Evolutionary conservation across 345 rosid species (phyloP), one percentile per base, ranked within the genome.

Genomic region (Eucalyptus coolabah): DNA sequence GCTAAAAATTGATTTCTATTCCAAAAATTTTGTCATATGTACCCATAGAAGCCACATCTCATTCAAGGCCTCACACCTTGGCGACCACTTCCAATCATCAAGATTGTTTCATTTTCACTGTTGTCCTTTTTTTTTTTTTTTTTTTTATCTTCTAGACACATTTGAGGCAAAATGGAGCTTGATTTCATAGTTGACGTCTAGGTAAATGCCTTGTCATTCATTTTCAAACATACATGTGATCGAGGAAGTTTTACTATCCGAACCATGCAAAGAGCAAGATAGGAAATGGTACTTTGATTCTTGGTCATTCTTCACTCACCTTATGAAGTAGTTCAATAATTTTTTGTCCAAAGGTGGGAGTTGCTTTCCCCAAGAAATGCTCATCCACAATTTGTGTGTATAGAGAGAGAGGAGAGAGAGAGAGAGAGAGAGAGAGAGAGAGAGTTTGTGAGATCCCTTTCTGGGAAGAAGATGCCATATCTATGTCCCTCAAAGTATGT

Each of bases 281-380:
- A 37, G 47, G 83, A 77, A 77, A 77, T 77, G 2, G 13, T 40
- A 23, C 23, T 40, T 14, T 24, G 47, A 77, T 21, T 40, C 24
- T 40, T 23, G 83, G 16, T 77, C 85, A 77, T 77, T 77, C 45
- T 72, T 44, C 44, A 23, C 42, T 77, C 85, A 37, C 30, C 28
- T 11, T 23, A 40, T 21, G 47, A 40, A 77, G 85, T 86, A 51
- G 56, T 87, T 30, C 80, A 47, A 24, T 44, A 6, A 17, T 54
- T 44, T 30, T 15, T 17, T 28, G 37, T 28, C 51, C 85, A 40
- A 12, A 77, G 85, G 47, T 40, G 23, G 26, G 65, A 87, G 63
- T 54, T 86, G 86, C 88, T 87, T 80, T 91, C 88, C 87, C 87
- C 88, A 88, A 88, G 89, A 91, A 88, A 89, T 87, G 89, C 92